Evolutionary conservation across 192 early-diverging fungal species (phyloP), one percentile per base, ranked within the genome.

Genomic region (Rhizoclosmatium globosum): DNA sequence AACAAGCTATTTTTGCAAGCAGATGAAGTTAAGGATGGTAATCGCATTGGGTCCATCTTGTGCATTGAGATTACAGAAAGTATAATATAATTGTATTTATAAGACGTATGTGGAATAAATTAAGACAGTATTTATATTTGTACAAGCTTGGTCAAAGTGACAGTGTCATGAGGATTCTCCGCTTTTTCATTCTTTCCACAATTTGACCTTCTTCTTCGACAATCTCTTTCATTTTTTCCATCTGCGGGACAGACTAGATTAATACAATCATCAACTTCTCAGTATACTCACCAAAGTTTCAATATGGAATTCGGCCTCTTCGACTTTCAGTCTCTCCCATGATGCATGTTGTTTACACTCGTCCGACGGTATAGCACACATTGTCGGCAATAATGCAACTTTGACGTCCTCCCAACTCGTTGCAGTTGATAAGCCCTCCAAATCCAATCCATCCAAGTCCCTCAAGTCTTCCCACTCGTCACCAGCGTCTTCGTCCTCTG

Each of bases 11-110:
- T 82, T 69, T 59, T 90, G 58, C 74, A 86, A 45, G 85, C 84
- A 0, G 87, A 90, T 47, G 89, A 90, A 74, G 85, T 86, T 67
- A 86, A 77, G 79, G 86, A 89, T 64, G 83, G 84, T 11, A 47
- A 72, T 6, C 69, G 73, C 47, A 80, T 72, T n/a, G 77, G 69
- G 23, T 78, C 81, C 11, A 71, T 89, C 46, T 84, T 89, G 21
- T 71, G 79, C 21, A 84, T 88, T 71, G 83, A 31, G 31, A 31
- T 31, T 31, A 31, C 31, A 31, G 31, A 31, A 31, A 31, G 31
- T 31, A 31, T 31, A 31, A 31, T 31, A 31, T 31, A 87, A 64
- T 45, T 82, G 38, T 31, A 64, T 66, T 31, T 31, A 31, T 31
- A 31, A 31, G 31, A 31, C 31, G 31, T 31, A 31, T 31, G 31